Conservation (phyloP, 1,284 basidiomycete species). For the Athelia sp. region DNA sequence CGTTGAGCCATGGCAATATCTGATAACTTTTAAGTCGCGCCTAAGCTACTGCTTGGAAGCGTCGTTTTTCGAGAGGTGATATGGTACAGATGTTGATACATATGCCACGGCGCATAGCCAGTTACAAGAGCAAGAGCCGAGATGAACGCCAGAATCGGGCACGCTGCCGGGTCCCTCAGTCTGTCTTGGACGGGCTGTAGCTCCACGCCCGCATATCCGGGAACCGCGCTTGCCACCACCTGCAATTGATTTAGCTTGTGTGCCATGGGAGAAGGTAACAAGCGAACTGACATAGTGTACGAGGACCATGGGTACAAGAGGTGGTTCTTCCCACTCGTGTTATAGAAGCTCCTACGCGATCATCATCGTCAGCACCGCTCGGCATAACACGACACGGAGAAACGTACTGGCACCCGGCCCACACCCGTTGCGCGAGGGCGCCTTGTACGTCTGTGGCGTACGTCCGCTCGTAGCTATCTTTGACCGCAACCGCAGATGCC, state of each 20-base stretch:
- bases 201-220: background rate
- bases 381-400: too few species aligned
- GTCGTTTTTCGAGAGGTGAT: too few species aligned
- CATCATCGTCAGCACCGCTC: background rate
- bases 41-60: too few species aligned
- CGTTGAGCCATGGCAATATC: too few species aligned
- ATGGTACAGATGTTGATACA: too few species aligned
- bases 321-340: background rate
- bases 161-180: too few species aligned
- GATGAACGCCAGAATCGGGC: too few species aligned
- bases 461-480: background rate
- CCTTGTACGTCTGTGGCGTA: background rate
- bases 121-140: too few species aligned
- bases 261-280: background rate
- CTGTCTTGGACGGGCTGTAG: background rate
- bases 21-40: too few species aligned
- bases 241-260: background rate
- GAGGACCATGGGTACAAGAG: background rate
- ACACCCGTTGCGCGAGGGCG: background rate
- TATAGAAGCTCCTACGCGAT: background rate
- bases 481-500: background rate
- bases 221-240: background rate
- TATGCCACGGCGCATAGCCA: too few species aligned
- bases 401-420: background rate
- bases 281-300: background rate